Conservation (phyloP, 129 eudicot genomes). For the Tagetes erecta region DNA sequence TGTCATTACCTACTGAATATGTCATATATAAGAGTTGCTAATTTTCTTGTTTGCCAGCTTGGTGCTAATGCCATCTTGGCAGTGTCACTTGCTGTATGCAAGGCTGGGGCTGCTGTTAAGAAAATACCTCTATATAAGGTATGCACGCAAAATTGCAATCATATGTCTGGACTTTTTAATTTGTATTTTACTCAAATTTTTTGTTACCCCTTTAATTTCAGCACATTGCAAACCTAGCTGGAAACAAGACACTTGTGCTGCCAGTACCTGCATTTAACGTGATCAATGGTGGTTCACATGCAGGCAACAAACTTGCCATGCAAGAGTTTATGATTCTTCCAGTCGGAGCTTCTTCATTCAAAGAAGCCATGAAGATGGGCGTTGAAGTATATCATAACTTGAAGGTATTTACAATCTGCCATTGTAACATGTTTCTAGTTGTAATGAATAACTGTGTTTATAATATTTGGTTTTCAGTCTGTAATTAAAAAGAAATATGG, state of each 20-base stretch:
- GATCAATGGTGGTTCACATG: slow-evolving; percentile 51
- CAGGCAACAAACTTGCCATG: slow-evolving; percentile 55
- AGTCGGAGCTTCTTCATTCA: slow-evolving; percentile 48
- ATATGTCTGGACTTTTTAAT: neutral
- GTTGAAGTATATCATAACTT: slow-evolving; percentile 53
- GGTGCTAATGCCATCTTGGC: slow-evolving; percentile 52
- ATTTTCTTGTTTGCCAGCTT: slow-evolving; percentile 33
- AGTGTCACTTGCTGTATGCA: slow-evolving; percentile 49
- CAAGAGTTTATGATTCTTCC: slow-evolving; percentile 52
- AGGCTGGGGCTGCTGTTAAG: slow-evolving; percentile 46
- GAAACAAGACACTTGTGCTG: slow-evolving; percentile 48
- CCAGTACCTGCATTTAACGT: slow-evolving; percentile 50
- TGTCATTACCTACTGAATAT: neutral
- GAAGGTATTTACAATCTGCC: slow-evolving; percentile 31
- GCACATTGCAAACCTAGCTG: slow-evolving; percentile 53
- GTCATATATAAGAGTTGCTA: neutral
- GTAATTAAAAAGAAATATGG: slow-evolving; percentile 63
- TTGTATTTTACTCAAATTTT: neutral
- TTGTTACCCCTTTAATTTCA: slow-evolving; percentile 6
- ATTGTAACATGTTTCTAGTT: neutral
- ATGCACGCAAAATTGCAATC: neutral
- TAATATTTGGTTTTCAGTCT: slow-evolving; percentile 36
- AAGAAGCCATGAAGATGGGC: slow-evolving; percentile 54
- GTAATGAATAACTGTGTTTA: neutral
- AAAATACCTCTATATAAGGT: slow-evolving; percentile 44